Evolutionary conservation across 1,139 yeast species (phyloP).

Genomic region (Hyphopichia buzzinii): DNA sequence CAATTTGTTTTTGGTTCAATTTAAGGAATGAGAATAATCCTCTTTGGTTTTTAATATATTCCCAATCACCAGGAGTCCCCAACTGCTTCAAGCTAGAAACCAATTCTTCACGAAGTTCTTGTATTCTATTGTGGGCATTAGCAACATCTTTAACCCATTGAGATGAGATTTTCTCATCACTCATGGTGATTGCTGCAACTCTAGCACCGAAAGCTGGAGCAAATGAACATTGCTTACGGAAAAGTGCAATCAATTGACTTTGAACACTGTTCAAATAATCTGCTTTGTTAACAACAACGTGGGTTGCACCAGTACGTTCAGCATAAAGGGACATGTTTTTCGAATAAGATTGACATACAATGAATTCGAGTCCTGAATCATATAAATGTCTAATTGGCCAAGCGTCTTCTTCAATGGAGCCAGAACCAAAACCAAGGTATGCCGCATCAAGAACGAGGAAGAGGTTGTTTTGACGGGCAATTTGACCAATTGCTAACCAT

Average conservation of each 20-base stretch:
- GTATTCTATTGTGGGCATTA: constrained; percentile 28
- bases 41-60: constrained; percentile 30
- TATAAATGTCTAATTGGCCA: constrained; percentile 28
- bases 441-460: constrained; percentile 88
- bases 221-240: constrained; percentile 42
- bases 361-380: constrained; percentile 21
- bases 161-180: constrained; percentile 20
- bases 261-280: constrained; percentile 19
- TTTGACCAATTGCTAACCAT: constrained; percentile 71
- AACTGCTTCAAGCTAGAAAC: constrained; percentile 26
- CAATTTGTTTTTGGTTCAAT: constrained; percentile 31
- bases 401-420: constrained; percentile 31
- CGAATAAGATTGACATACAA: constrained; percentile 45
- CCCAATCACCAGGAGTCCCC: constrained; percentile 46
- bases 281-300: constrained; percentile 30
- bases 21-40: constrained; percentile 49
- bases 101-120: constrained; percentile 26
- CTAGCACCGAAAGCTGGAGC: constrained; percentile 50
- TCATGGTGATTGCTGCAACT: constrained; percentile 29
- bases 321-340: constrained; percentile 48
- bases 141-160: constrained; percentile 38
- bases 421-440: constrained; percentile 87
- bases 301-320: constrained; percentile 44
- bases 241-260: constrained; percentile 26
- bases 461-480: constrained; percentile 53